Evolutionary conservation across 2,329 filamentous ascomycete species (phyloP), one percentile per base, ranked within the genome.

Genomic region (Xylariaceae sp.): DNA sequence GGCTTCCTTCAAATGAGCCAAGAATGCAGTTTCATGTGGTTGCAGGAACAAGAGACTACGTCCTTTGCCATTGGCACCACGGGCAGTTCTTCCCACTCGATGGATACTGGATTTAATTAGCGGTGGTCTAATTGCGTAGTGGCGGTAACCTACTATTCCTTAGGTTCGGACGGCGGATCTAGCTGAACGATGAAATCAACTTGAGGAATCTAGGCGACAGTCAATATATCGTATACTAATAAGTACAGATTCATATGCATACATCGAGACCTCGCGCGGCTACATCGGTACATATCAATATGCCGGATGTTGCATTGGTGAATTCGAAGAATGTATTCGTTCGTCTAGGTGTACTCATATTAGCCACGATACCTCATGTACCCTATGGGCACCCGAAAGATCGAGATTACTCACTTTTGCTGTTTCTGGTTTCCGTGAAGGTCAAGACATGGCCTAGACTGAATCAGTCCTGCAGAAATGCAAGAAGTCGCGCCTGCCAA

Each of bases 301-400:
- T 95, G 18, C 91, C 93, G 51, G 86, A 80, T 51, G 82, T 83
- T 4, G 60, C 85, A 57, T 90, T 89, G 60, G 81, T 84, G 64
- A 98, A 98, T 64, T 97, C 91, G 65, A 97, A 98, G 65, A 98
- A 98, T 1, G 89, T 95, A 62, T 94, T 95, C 18, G 93, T 98
- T n/a, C 93, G 87, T 66, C 95, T 95, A 67, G 95, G 18, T 19
- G 7, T 15, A 19, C 15, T 35, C 18, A 7, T 6, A 17, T 35
- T 35, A 35, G 33, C n/a, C 4, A 7, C 8, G 15, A 17, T 7
- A 6, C 30, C n/a, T 11, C 33, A 19, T 17, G 30, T 35, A n/a
- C 9, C 4, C 15, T 17, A 19, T 35, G 33, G 33, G 17, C 33
- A 18, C 11, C 8, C 16, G 18, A 11, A 12, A 34, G 31, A 8